phyloP scores from a whole-genome alignment of 768 basidiomycete genomes.

The Tephrocybe rancida region DNA sequence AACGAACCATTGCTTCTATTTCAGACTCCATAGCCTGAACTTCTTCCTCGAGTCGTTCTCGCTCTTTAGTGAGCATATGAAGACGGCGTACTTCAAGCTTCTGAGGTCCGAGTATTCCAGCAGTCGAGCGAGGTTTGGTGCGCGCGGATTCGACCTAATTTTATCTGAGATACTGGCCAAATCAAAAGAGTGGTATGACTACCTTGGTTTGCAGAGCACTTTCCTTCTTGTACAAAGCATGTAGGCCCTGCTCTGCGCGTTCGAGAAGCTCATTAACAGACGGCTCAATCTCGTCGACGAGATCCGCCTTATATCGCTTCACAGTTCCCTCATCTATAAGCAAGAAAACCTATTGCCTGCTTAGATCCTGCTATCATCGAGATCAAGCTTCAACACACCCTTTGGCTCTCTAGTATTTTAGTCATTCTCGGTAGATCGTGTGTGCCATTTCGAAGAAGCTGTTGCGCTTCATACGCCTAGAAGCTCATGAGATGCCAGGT shows the following conservation, averaged over 20 bases:
- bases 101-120: slow-evolving; percentile 54
- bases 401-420: slow-evolving; percentile 66
- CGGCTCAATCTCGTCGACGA: slow-evolving; percentile 82
- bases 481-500: not conserved
- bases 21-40: slow-evolving; percentile 62
- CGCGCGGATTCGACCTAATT: slow-evolving; percentile 59
- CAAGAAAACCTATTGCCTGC: slow-evolving; percentile 60
- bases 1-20: slow-evolving; percentile 54
- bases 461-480: slow-evolving; percentile 70
- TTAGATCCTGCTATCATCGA: not conserved
- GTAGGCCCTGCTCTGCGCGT: slow-evolving; percentile 69
- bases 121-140: slow-evolving; percentile 44
- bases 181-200: slow-evolving; percentile 2
- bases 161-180: not conserved
- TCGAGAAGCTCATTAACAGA: slow-evolving; percentile 75
- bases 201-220: slow-evolving; percentile 67
- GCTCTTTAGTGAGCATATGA: slow-evolving; percentile 65
- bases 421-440: slow-evolving; percentile 73
- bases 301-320: slow-evolving; percentile 71
- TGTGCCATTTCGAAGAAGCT: slow-evolving; percentile 69
- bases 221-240: slow-evolving; percentile 63
- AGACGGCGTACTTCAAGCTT: slow-evolving; percentile 70
- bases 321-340: slow-evolving; percentile 74
- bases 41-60: slow-evolving; percentile 69
- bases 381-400: slow-evolving; percentile 39